These are phyloP conservation scores for Tolypocladium nubicola DNA, from an alignment of 2,329 filamentous ascomycete species.

Conservation along the genomic window DNA sequence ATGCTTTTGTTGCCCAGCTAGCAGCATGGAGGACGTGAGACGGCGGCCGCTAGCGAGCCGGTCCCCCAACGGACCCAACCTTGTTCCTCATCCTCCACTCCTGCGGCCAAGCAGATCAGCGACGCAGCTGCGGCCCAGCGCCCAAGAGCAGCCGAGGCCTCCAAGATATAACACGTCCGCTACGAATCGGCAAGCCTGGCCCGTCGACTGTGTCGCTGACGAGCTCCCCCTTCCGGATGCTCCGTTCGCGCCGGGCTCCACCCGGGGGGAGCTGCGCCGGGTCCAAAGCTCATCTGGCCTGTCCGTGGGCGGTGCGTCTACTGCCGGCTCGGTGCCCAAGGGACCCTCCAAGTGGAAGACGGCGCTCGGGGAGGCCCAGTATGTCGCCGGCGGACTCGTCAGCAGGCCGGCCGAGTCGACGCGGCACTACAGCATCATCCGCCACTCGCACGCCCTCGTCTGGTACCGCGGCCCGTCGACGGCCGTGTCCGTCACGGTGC, in stretches of 20 bases:
- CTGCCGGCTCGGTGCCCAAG: constrained; percentile 1
- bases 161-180: background rate
- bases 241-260: background rate
- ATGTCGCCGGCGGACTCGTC: constrained; percentile 56
- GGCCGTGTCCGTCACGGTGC: constrained; percentile 52
- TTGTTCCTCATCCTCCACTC: background rate
- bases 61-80: background rate
- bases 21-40: background rate
- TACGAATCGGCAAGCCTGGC: background rate
- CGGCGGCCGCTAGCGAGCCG: background rate
- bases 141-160: background rate
- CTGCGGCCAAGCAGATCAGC: constrained; percentile 8
- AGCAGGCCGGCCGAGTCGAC: constrained; percentile 53
- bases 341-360: constrained; percentile 29
- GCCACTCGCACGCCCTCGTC: constrained; percentile 53
- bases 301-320: constrained; percentile 2
- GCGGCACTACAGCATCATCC: constrained; percentile 54
- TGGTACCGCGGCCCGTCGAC: constrained; percentile 58
- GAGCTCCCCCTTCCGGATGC: background rate
- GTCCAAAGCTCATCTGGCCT: constrained; percentile 22
- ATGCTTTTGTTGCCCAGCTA: background rate
- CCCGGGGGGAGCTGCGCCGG: constrained; percentile 9
- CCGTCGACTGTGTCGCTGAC: background rate
- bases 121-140: constrained; percentile 1
- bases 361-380: constrained; percentile 46